Conservation (phyloP, 352 stramenopile genomes). For the Pythium scleroteichum region DNA sequence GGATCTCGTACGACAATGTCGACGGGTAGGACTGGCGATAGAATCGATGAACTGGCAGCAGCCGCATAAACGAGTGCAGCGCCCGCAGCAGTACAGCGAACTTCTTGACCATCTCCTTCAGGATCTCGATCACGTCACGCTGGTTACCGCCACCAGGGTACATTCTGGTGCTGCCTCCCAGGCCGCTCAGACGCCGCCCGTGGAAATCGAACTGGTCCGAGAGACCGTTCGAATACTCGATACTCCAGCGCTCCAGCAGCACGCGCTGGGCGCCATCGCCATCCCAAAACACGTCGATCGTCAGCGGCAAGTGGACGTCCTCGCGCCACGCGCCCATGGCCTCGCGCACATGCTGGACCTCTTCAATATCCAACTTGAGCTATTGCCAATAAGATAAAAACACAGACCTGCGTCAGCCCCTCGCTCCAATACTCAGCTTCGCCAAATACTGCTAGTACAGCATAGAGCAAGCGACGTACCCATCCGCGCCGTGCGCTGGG, state of each 20-base stretch:
- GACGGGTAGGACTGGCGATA: constrained; percentile 69
- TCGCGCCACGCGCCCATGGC: constrained; percentile 68
- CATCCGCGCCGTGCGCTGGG: constrained; percentile 51
- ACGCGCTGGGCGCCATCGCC: constrained; percentile 41
- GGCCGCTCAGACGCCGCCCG: constrained; percentile 23
- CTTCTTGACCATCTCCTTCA: constrained; percentile 81
- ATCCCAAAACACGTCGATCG: constrained; percentile 72
- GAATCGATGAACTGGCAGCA: constrained; percentile 71
- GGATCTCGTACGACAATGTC: constrained; percentile 61
- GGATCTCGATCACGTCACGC: constrained; percentile 74
- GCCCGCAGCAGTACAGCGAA: constrained; percentile 73
- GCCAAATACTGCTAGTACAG: neutral
- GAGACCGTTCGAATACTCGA: constrained; percentile 50
- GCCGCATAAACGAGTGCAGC: constrained; percentile 76
- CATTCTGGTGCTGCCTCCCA: constrained; percentile 11
- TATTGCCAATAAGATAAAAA: constrained; percentile 18
- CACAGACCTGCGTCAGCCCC: neutral
- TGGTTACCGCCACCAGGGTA: constrained; percentile 30
- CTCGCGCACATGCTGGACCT: constrained; percentile 65
- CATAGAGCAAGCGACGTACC: constrained; percentile 31
- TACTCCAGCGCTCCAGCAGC: constrained; percentile 77
- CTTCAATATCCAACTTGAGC: constrained; percentile 88
- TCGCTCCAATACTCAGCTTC: neutral
- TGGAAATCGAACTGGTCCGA: constrained; percentile 28
- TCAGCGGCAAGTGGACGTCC: constrained; percentile 66